Evolutionary conservation across 352 stramenopile species (phyloP).

Genomic region (Phytophthora pluvialis): DNA sequence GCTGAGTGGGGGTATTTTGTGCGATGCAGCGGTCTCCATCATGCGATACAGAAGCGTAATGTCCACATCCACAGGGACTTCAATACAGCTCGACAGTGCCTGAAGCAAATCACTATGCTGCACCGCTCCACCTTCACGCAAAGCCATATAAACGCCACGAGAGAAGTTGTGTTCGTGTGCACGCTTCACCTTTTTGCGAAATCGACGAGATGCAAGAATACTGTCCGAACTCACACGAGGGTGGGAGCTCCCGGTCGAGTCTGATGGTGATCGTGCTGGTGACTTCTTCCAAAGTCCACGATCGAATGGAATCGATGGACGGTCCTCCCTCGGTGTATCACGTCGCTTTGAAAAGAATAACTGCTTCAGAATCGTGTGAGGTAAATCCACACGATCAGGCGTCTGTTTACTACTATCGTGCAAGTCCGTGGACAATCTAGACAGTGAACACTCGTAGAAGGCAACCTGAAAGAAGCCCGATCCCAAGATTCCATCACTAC

Average conservation of each 20-base stretch:
- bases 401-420: conserved; percentile 38
- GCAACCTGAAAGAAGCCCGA: conserved; percentile 88
- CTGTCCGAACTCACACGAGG: conserved; percentile 31
- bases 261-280: conserved; percentile 22
- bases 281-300: conserved; percentile 33
- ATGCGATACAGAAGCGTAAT: conserved; percentile 89
- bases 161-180: conserved; percentile 91
- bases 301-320: conserved; percentile 30
- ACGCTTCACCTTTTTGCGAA: conserved; percentile 84
- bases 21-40: conserved; percentile 55
- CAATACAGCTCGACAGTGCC: conserved; percentile 84
- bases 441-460: conserved; percentile 87
- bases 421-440: conserved; percentile 54
- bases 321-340: conserved; percentile 28
- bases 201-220: conserved; percentile 53
- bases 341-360: conserved; percentile 51
- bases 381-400: conserved; percentile 37
- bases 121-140: conserved; percentile 74
- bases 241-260: conserved; percentile 5
- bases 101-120: conserved; percentile 89
- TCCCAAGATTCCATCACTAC: conserved; percentile 45
- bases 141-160: conserved; percentile 81
- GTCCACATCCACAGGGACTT: conserved; percentile 86
- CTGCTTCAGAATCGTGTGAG: conserved; percentile 61
- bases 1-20: conserved; percentile 36